Percentiles rank a stretch among this genome's conserved stretches.
Conservation (phyloP, 805 yeast species). For the Starmerella sirachaensis region DNA sequence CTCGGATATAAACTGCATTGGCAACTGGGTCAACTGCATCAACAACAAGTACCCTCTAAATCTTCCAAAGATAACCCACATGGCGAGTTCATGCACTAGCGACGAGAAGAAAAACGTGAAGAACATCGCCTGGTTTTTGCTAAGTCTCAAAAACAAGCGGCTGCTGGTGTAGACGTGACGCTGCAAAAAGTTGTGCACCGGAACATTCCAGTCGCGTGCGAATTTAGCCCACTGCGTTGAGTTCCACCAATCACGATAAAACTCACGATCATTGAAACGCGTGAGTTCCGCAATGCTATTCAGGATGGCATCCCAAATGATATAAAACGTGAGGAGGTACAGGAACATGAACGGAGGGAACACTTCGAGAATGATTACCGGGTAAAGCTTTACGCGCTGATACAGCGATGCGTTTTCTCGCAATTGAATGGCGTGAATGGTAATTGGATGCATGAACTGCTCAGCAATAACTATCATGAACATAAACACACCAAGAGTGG, state of each 20-base stretch:
- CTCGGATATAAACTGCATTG: conserved; percentile 54
- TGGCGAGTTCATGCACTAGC: conserved; percentile 77
- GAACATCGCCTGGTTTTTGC: conserved; percentile 57
- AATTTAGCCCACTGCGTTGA: conserved; percentile 87
- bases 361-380: conserved; percentile 54
- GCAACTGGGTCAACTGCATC: conserved; percentile 81
- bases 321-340: conserved; percentile 67
- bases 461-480: conserved; percentile 76
- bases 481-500: conserved; percentile 76
- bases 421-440: conserved; percentile 44
- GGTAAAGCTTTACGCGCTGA: conserved; percentile 38
- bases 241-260: conserved; percentile 98
- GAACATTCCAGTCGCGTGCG: conserved; percentile 86
- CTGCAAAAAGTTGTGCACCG: conserved; percentile 78
- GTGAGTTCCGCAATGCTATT: conserved; percentile 85
- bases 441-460: conserved; percentile 60
- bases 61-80: conserved; percentile 74
- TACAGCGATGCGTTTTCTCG: conserved; percentile 36
- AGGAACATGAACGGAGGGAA: conserved; percentile 68
- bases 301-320: conserved; percentile 91
- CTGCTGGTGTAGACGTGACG: conserved; percentile 92
- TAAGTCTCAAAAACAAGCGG: conserved; percentile 59
- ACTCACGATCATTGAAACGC: conserved; percentile 76
- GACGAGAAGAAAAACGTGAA: conserved; percentile 54
- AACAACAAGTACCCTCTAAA: conserved; percentile 68